Evolutionary conservation across 306 rosid species (phyloP).

Genomic region (Fagus sylvatica): DNA sequence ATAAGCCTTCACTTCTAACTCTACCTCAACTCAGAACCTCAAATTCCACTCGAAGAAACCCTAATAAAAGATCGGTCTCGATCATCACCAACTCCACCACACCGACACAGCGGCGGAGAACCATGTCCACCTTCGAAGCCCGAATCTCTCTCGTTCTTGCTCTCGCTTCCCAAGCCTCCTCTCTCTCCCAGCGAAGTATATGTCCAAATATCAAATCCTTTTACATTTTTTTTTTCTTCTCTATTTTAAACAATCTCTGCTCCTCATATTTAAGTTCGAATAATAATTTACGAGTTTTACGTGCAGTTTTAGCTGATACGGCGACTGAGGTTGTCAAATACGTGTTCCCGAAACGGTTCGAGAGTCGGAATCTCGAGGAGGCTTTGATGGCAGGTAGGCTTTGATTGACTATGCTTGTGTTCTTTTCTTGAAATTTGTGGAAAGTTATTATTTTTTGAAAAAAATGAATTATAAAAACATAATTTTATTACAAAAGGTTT

Average conservation of each 20-base stretch:
- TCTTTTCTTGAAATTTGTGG: no score
- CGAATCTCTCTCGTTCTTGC: conserved; percentile 79
- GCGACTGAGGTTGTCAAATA: conserved; percentile 73
- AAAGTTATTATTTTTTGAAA: no score
- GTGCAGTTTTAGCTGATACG: conserved; percentile 57
- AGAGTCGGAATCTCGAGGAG: conserved; percentile 79
- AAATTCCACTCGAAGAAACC: conserved; percentile 19
- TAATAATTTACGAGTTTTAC: not conserved
- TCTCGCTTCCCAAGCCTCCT: conserved; percentile 70
- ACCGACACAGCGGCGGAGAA: conserved; percentile 35
- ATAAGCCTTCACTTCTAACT: conserved; percentile 27
- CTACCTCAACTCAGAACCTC: conserved; percentile 20
- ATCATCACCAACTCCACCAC: conserved; percentile 39
- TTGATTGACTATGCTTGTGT: no score
- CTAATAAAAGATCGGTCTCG: conserved; percentile 19
- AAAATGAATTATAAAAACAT: no score
- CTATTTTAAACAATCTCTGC: not conserved
- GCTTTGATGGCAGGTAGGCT: conserved; percentile 68
- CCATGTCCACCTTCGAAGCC: conserved; percentile 64
- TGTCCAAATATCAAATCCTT: conserved; percentile 21
- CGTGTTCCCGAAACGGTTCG: conserved; percentile 76
- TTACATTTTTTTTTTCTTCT: not conserved
- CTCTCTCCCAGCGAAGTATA: conserved; percentile 76
- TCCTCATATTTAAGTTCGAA: not conserved
- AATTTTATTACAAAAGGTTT: no score